Evolutionary conservation across 1,139 yeast genomes (phyloP).

Genomic region (Taphrina communis): DNA sequence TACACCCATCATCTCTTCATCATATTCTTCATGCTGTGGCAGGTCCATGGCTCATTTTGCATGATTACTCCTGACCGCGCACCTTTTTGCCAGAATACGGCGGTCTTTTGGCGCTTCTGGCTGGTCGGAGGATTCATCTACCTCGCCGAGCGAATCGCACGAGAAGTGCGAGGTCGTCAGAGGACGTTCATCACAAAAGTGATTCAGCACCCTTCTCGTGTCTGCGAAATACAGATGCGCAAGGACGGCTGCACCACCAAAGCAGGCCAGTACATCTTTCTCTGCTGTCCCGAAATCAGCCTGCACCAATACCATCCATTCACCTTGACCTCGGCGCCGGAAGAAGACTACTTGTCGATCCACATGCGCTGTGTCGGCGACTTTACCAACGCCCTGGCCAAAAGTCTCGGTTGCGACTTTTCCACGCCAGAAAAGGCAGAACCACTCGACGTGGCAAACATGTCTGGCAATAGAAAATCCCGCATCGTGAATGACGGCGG

Average conservation of each 20-base stretch:
- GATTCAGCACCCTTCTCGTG: constrained; percentile 39
- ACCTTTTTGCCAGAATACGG: constrained; percentile 30
- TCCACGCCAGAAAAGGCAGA: constrained; percentile 5
- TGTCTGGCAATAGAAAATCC: constrained; percentile 6
- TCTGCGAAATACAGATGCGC: constrained; percentile 40
- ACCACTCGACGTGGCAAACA: neutral
- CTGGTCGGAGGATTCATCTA: constrained; percentile 37
- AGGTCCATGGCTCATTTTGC: constrained; percentile 40
- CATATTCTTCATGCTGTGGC: constrained; percentile 38
- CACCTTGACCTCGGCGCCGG: constrained; percentile 38
- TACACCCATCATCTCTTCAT: constrained; percentile 40
- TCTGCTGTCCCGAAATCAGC: constrained; percentile 41
- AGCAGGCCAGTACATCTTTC: constrained; percentile 42
- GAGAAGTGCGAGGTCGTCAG: constrained; percentile 35
- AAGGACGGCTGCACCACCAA: constrained; percentile 27
- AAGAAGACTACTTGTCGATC: constrained; percentile 38
- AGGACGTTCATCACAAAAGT: constrained; percentile 33
- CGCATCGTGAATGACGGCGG: constrained; percentile 22
- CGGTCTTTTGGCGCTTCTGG: constrained; percentile 37
- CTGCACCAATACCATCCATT: constrained; percentile 40
- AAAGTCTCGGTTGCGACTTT: constrained; percentile 38
- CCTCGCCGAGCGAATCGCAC: constrained; percentile 30
- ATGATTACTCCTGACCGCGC: constrained; percentile 41
- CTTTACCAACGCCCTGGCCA: constrained; percentile 36
- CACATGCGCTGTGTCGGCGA: constrained; percentile 41